phyloP scores from a whole-genome alignment of 2,329 filamentous ascomycete species.

The Cercospora sp. region DNA sequence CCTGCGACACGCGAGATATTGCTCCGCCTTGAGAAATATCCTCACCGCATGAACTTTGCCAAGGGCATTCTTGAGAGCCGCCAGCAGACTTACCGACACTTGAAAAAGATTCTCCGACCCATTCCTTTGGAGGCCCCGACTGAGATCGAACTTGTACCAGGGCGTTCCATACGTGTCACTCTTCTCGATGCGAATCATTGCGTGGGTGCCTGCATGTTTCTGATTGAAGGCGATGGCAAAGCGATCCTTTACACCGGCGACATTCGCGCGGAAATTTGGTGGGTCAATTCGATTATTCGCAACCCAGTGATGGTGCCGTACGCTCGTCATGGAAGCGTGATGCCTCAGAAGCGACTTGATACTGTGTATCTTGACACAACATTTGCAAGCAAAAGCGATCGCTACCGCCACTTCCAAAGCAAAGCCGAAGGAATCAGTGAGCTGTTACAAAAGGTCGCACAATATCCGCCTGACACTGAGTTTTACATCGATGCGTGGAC shows the following conservation, averaged over 20 bases:
- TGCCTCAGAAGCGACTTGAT: slow-evolving; percentile 67
- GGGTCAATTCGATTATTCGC: slow-evolving; percentile 70
- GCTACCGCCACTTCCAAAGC: slow-evolving; percentile 56
- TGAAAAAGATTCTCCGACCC: slow-evolving; percentile 72
- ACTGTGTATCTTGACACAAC: slow-evolving; percentile 90
- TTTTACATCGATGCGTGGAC: slow-evolving; percentile 92
- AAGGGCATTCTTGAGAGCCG: slow-evolving; percentile 74
- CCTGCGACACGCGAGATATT: slow-evolving; percentile 77
- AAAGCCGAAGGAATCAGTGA: slow-evolving; percentile 77
- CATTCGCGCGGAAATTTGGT: slow-evolving; percentile 82
- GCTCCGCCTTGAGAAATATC: slow-evolving; percentile 70
- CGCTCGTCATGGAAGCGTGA: slow-evolving; percentile 39
- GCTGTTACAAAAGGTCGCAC: slow-evolving; percentile 65
- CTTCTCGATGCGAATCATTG: slow-evolving; percentile 93
- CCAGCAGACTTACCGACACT: slow-evolving; percentile 73
- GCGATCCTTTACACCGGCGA: slow-evolving; percentile 88
- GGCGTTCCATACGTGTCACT: slow-evolving; percentile 72
- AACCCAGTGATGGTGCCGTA: slow-evolving; percentile 77
- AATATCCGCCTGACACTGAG: slow-evolving; percentile 70
- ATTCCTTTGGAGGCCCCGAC: slow-evolving; percentile 81
- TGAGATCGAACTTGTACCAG: slow-evolving; percentile 69
- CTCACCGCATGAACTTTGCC: slow-evolving; percentile 78
- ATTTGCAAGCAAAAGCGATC: slow-evolving; percentile 58
- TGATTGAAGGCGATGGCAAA: slow-evolving; percentile 72
- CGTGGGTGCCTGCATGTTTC: slow-evolving; percentile 85